Evolutionary conservation across 805 yeast genomes (phyloP), one percentile per base, ranked within the genome.

Genomic region (Yueomyces sp.): DNA sequence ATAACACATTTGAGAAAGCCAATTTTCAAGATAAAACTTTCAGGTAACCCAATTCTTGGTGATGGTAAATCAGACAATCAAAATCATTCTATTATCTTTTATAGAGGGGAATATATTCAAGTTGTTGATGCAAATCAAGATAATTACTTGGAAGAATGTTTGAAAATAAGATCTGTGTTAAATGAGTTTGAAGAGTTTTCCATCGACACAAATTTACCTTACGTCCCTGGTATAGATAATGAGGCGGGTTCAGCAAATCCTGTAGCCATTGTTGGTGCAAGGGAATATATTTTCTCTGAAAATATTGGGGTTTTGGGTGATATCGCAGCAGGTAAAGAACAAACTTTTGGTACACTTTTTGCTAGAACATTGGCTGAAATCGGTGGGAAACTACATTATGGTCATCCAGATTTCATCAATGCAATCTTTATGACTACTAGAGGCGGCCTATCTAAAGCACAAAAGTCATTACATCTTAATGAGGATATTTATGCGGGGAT

Each of bases 51-150:
- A 9, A 90, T 90, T 42, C 67, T 88, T 39, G 97, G 97, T 29
- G 97, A 90, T 63, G 97, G 97, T 34, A 90, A 90, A 60, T 81
- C 96, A 12, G 97, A 90, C 60, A 90, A 90, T 60, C 97, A 90
- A 64, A 90, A 90, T 57, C 84, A 84, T 59, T 77, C 94, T 2
- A 59, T 90, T 37, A 79, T 88, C 11, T 90, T 84, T 63, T 81
- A 83, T 60, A 75, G 97, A 44, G 97, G 97, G 27, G 97, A 90
- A 57, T 88, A 87, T 58, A 81, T 90, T 50, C 96, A 90, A 66
- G 87, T 88, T 3, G 79, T 90, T 46, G 97, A 90, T 69, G 95
- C 97, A 1, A 90, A 90, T 54, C 97, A 90, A 65, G 97, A 90
- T 60, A 90, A 90, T 59, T 90, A 90, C 56, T 63, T 90, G 31